Conservation (phyloP, 2,329 filamentous ascomycete species). For the Sporothrix luriei region DNA sequence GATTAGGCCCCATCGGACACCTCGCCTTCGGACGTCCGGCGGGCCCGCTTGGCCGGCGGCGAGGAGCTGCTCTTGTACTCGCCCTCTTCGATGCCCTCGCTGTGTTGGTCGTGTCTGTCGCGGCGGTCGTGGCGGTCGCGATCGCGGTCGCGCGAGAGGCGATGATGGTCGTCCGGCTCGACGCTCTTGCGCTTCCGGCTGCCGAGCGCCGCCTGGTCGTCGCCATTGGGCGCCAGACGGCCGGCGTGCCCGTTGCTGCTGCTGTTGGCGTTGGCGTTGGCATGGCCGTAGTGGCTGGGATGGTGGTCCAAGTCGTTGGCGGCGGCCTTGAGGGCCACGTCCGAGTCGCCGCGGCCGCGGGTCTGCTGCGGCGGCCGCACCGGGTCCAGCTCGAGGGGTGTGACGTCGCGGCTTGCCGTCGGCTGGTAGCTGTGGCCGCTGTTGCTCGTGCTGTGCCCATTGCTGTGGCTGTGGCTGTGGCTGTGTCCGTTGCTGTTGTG, state of each 20-base stretch:
- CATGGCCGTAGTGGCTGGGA: not conserved
- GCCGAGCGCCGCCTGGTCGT: too few relatives aligned
- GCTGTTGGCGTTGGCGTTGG: not conserved
- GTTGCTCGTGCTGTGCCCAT: not conserved
- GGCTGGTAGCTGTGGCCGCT: not conserved
- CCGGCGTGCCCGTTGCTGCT: not conserved
- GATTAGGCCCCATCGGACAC: not conserved
- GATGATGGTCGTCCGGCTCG: slow-evolving; percentile 36
- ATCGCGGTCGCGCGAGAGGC: slow-evolving; percentile 23
- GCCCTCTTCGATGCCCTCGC: slow-evolving; percentile 38
- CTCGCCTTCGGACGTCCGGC: slow-evolving; percentile 31
- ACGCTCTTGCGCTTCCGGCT: slow-evolving; percentile 37
- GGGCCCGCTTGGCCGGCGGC: slow-evolving; percentile 27
- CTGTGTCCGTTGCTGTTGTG: slow-evolving; percentile 44
- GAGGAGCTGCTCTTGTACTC: slow-evolving; percentile 35
- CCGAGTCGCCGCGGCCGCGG: slow-evolving; percentile 40
- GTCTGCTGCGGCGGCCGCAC: slow-evolving; percentile 25
- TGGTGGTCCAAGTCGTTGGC: slow-evolving; percentile 42
- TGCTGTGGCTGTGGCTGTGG: not conserved
- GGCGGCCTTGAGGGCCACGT: slow-evolving; percentile 41
- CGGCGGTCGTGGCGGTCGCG: slow-evolving; percentile 37
- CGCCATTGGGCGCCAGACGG: not conserved
- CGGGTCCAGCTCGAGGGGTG: slow-evolving; percentile 35
- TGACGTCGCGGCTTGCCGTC: slow-evolving; percentile 33
- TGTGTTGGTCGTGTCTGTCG: slow-evolving; percentile 37